These are phyloP conservation scores for Phytophthora capsici DNA, from an alignment of 352 stramenopile species.

Conservation along the genomic window DNA sequence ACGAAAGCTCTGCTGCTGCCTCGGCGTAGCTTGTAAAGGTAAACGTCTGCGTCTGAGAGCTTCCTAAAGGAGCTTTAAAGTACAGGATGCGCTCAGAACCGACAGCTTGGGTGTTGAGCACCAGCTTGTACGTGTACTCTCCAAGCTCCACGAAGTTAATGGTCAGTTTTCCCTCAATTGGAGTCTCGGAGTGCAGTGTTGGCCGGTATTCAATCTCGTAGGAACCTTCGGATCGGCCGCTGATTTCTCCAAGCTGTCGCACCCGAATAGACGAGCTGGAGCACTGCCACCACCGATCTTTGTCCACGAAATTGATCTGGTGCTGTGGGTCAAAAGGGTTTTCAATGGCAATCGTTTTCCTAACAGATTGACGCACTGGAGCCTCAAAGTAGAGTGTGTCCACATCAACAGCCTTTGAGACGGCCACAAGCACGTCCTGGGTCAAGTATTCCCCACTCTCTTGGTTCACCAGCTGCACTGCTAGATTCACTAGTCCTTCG, in stretches of 20 bases:
- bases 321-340: conserved; percentile 80
- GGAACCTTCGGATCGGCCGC: conserved; percentile 70
- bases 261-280: conserved; percentile 79
- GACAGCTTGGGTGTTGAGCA: conserved; percentile 76
- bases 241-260: conserved; percentile 71
- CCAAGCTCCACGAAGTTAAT: conserved; percentile 89
- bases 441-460: conserved; percentile 87
- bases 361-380: conserved; percentile 82
- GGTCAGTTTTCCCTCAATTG: conserved; percentile 60
- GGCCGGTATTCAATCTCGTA: conserved; percentile 93
- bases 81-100: conserved; percentile 71
- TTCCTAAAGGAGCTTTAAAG: conserved; percentile 86
- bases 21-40: conserved; percentile 69
- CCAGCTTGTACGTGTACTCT: conserved; percentile 88
- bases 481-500: conserved; percentile 61
- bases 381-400: conserved; percentile 86
- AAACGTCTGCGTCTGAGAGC: conserved; percentile 80
- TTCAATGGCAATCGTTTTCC: conserved; percentile 88
- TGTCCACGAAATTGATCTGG: conserved; percentile 66
- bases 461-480: conserved; percentile 84
- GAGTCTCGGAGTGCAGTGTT: conserved; percentile 53
- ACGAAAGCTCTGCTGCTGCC: conserved; percentile 55
- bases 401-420: conserved; percentile 68
- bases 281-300: conserved; percentile 81
- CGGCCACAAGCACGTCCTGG: conserved; percentile 63